Base-by-base conservation (phyloP, 176 grass and related monocot genomes). In the Rhynchospora tenuis region DNA sequence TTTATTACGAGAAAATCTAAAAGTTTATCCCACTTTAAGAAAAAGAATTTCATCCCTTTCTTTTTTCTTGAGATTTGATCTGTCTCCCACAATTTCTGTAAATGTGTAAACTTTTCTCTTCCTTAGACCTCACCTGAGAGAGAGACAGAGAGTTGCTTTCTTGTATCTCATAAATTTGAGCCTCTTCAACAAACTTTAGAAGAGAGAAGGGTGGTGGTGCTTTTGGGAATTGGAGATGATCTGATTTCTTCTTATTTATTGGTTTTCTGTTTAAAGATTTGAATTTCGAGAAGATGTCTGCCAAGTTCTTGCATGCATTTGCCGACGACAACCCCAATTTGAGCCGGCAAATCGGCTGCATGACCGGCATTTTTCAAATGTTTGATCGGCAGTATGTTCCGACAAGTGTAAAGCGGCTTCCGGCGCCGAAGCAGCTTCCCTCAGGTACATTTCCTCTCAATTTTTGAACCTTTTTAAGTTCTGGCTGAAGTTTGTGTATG, bases 341-440 rank as follows among this genome's bases (percentile, higher is more conserved):
- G 84, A 81, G 88, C 79, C 92, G 87, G 66, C 92, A 98, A 80
- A 84, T 91, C 29, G 92, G 95, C 1, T 98, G 92, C 86, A 91
- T 93, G 87, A 90, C 92, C 48, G 95, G 92, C 52, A 98, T 94
- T 88, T 89, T 98, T 45, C 92, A 94, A 63, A 87, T 93, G 28
- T 94, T 98, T 66, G 95, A 94, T 86, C 87, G 89, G 55, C 92
- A 90, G 64, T 85, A 91, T 84, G 87, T 90, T 69, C 86, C 94
- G 54, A 51, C 82, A 23, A 85, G 72, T n/a, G 84, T 64, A 20
- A 76, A 83, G 55, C 72, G 59, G 61, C 88, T 73, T 23, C 84
- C 67, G 17, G 82, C 54, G 6, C 76, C 87, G 58, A 85, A 89
- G 69, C 90, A 85, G 77, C 66, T 31, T 66, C 55, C 46, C 6